Base-by-base conservation (phyloP, 2,329 filamentous ascomycete species). In the Tympanopsis confertula region DNA sequence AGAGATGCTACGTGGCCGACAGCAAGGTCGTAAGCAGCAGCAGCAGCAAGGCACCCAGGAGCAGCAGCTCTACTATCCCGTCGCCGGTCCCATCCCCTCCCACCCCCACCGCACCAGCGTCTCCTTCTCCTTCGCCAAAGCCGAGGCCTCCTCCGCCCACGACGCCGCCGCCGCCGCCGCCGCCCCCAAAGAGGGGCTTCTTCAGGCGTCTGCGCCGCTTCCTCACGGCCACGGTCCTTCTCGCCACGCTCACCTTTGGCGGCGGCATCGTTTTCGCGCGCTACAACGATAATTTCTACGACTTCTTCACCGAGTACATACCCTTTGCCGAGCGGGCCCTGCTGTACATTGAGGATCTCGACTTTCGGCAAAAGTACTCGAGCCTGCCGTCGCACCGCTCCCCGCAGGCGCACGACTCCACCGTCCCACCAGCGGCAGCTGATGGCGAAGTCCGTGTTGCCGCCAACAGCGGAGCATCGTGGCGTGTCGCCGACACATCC, bases 271-370 rank as follows among this genome's bases (percentile, higher is more conserved):
- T 84, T 69, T 91, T 93, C 61, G 89, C 91, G 39, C 78, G 94
- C 46, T 73, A 91, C 60, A 94, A 83, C 54, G 91, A 98, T 68
- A 94, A 86, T 63, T 98, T 96, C 73, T 89, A 98, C 63, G 91
- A 98, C 61, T 91, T 95, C 68, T 98, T 98, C 65, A 96, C 88
- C 51, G 88, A 95, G 63, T 98, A 89, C 58, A 64, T 98, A 14
- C 91, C 91, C 17, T 94, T 84, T 48, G 91, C 87, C 51, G 91
- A 98, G 63, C 86, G 94, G 56, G 83, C 83, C 14, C 89, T 98
- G 35, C 76, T 94, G 19, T 96, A 94, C 64, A 80, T 98, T 38
- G 89, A 98, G 62, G 91, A 98, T 64, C 76, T 83, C 48, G 87
- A 95, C 53, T 95, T 94, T 66, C 78, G 82, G 56, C 87, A 82